phyloP scores from a whole-genome alignment of 441 rosid species.

The Adansonia madagascariensis region DNA sequence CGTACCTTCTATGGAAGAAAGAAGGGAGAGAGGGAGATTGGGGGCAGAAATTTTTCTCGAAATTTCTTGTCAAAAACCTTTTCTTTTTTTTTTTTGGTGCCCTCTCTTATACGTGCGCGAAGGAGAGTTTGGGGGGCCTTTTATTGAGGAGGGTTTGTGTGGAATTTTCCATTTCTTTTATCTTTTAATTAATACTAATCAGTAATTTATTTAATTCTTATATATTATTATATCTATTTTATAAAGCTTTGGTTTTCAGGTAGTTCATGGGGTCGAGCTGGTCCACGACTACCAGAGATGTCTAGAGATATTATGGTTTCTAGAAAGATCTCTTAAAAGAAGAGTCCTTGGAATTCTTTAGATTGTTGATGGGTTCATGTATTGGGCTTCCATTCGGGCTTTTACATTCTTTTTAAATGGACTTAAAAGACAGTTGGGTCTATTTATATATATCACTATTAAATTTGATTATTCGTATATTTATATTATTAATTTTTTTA shows the following conservation, averaged over 20 bases:
- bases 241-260: no score
- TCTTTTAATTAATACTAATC: not conserved
- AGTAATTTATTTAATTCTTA: no score
- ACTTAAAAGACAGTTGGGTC: no score
- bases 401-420: not conserved
- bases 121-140: not conserved
- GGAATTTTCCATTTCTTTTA: constrained; percentile 14
- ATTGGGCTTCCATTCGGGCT: not conserved
- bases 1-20: not conserved
- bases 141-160: constrained; percentile 16
- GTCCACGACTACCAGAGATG: constrained; percentile 13
- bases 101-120: not conserved
- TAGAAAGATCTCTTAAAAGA: constrained; percentile 1
- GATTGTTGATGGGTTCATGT: not conserved
- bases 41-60: not conserved
- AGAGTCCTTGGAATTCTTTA: not conserved
- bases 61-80: not conserved
- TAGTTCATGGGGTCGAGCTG: not conserved
- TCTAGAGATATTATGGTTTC: constrained; percentile 19
- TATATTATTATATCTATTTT: no score
- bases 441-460: no score
- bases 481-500: no score
- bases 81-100: no score
- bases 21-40: not conserved
- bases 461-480: no score